A percentile compares a stretch with the other conserved stretches of the same genome.
Evolutionary conservation across 1,284 basidiomycete species (phyloP).

Genomic region (Melanopsichium pennsylvanicum): DNA sequence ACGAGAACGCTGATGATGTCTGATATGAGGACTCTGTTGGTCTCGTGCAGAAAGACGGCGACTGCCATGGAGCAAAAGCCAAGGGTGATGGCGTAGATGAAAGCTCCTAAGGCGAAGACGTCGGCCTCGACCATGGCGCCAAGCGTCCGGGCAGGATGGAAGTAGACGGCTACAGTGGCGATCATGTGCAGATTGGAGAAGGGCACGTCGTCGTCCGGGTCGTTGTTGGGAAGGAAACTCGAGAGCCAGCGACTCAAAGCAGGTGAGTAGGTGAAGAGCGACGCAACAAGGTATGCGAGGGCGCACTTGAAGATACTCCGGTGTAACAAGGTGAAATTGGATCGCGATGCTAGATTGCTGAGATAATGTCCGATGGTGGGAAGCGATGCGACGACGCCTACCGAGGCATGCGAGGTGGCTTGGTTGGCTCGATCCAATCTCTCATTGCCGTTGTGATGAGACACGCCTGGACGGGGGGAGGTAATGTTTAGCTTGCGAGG

Average conservation of each 20-base stretch:
- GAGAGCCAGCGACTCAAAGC: constrained; percentile 62
- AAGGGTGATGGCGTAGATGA: constrained; percentile 78
- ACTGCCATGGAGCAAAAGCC: constrained; percentile 75
- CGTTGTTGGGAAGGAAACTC: constrained; percentile 53
- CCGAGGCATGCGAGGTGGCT: neutral
- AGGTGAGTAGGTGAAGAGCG: constrained; percentile 89
- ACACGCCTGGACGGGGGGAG: neutral
- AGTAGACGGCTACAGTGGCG: constrained; percentile 77
- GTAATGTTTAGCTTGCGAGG: neutral
- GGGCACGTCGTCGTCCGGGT: constrained; percentile 50
- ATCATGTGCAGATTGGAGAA: constrained; percentile 83
- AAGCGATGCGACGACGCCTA: neutral
- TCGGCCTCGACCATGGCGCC: constrained; percentile 92
- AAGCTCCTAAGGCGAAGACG: constrained; percentile 77
- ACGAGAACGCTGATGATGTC: constrained; percentile 69
- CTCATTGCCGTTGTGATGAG: constrained; percentile 1
- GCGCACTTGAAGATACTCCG: constrained; percentile 87
- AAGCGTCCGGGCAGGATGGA: constrained; percentile 74
- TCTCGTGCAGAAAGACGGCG: constrained; percentile 67
- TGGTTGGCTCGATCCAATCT: neutral
- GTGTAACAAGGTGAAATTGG: constrained; percentile 69
- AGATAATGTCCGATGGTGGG: constrained; percentile 69
- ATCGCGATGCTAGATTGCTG: constrained; percentile 70
- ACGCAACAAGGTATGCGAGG: constrained; percentile 86
- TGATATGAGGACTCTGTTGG: constrained; percentile 67